Base-by-base conservation (phyloP, 495 filamentous ascomycete species). In the Neurospora sp. region DNA sequence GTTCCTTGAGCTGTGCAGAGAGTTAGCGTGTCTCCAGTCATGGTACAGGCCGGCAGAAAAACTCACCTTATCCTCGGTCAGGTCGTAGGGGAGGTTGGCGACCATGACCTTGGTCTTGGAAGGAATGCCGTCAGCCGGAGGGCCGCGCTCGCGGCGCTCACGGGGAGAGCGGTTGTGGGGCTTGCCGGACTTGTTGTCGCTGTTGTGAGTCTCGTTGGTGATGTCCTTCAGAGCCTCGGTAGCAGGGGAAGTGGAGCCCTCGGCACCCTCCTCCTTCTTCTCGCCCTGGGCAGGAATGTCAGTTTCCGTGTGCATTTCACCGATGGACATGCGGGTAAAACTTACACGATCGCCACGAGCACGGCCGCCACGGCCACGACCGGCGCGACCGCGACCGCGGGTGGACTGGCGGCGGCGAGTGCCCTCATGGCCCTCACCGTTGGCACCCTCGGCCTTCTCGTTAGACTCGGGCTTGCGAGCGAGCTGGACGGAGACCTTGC, bases 101-200 rank as follows among this genome's bases (percentile, higher is more conserved):
- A 99, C 96, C 96, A 99, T 99, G 85, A 99, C 94, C 91, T 99
- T 99, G 85, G 91, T 99, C 90, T 97, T 97, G 83, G 94, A 97
- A 14, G 96, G 93, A 78, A 99, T 94, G 74, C 96, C 96, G 83
- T 99, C 96, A 83, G 97, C 96, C 35, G 96, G 96, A 69, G 96
- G 96, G 60, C 96, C 96, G 80, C 96, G 95, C 87, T 97, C 87
- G 76, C 90, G 90, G 79, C 89, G 90, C 84, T 90, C 87, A 77
- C 88, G 87, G 71, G 82, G 77, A 72, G 79, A 79, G 74, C 85
- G 86, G 72, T 77, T 77, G 75, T 81, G 79, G 69, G 77, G 77
- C 83, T 87, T 87, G 80, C 83, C 82, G 70, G 77, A 79, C 82
- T 85, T 88, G 77, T 79, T 82, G 74, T 85, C 82, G 78, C 84